Evolutionary conservation across 2,329 filamentous ascomycete species (phyloP), one percentile per base, ranked within the genome.

Genomic region (Talaromyces sp.): DNA sequence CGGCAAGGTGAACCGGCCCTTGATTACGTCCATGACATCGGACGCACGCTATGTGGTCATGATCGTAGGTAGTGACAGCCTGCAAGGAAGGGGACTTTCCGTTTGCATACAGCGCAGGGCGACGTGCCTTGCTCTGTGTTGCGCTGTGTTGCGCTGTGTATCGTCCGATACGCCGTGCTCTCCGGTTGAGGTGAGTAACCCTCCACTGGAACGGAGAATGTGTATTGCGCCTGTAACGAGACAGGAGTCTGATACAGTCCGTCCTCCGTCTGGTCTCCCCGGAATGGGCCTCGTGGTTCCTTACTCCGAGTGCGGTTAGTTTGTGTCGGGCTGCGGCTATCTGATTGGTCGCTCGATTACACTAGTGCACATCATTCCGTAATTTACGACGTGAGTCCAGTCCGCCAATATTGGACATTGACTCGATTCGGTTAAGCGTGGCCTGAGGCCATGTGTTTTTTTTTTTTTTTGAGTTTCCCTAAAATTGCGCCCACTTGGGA

Each of bases 381-480:
- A 57, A 57, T 28, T 57, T 57, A 57, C 31, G 4, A n/a, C 16
- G 25, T n/a, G 39, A 18, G 28, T 25, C 28, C 7, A 40, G 35
- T 33, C 54, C 54, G 54, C 54, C 25, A 42, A 57, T 39, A 40
- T 57, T 42, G 54, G 35, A 42, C 54, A 57, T 42, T 57, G 54
- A 28, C 54, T 14, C 25, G 8, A 42, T 5, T 5, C 5, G 54
- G 54, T 31, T 57, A 57, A n/a, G 54, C 54, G 37, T 1, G 35
- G 9, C 35, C n/a, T 18, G 33, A n/a, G 35, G 33, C 54, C 54
- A 57, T 57, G 54, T 57, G 54, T 42, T 57, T 57, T 57, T 57
- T 57, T 57, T 35, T 42, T 57, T 57, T 57, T 57, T 57, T 57
- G 33, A 39, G 33, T 57, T 42, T 57, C 18, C 52, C 33, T 37